These are phyloP conservation scores for Mucor velutinosus DNA, from an alignment of 371 early-diverging fungal species.

Conservation along the genomic window DNA sequence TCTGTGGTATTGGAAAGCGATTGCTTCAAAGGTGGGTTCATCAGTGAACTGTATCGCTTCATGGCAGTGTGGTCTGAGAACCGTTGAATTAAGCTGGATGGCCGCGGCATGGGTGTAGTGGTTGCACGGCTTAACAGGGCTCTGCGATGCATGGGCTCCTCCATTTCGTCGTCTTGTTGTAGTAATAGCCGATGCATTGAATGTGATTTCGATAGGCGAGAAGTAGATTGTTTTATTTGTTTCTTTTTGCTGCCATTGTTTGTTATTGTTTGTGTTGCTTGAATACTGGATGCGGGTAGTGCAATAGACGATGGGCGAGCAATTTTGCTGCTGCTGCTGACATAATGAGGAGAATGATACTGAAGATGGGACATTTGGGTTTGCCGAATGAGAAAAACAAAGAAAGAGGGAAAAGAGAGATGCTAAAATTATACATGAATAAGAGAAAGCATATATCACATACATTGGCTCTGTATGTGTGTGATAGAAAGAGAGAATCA, in stretches of 20 bases:
- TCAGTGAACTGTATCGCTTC: background rate
- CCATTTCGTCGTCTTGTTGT: conserved; percentile 6
- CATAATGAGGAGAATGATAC: background rate
- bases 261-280: background rate
- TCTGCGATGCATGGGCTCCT: conserved; percentile 1
- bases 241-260: conserved; percentile 10
- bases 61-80: conserved; percentile 3
- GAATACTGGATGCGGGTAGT: background rate
- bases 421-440: background rate
- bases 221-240: conserved; percentile 2
- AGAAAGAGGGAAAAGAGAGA: background rate
- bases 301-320: conserved; percentile 18
- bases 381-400: background rate
- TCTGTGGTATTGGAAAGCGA: background rate
- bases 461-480: background rate
- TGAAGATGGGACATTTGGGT: no score
- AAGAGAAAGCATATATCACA: background rate
- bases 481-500: background rate
- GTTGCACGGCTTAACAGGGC: conserved; percentile 15
- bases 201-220: conserved; percentile 14
- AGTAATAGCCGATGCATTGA: conserved; percentile 13
- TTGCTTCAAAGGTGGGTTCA: conserved; percentile 4
- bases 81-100: conserved; percentile 6
- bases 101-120: conserved; percentile 12
- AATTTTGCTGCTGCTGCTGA: conserved; percentile 12